Evolutionary conservation across 148 eudicot genomes (phyloP), one percentile per base, ranked within the genome.

Genomic region (Vaccinium darrowii): DNA sequence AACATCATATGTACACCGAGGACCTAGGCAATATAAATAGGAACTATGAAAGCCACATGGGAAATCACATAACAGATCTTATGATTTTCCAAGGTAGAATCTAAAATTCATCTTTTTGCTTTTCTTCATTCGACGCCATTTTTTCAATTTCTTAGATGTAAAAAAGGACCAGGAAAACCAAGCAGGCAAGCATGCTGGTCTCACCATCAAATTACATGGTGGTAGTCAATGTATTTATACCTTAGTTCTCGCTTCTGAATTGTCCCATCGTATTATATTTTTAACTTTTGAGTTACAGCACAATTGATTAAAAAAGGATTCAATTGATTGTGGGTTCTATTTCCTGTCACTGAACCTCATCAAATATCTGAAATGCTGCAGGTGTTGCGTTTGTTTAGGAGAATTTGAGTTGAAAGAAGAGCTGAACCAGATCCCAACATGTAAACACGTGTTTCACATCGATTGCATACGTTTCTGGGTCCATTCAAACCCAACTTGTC

Each of bases 341-440:
- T 47, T 47, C 3, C 79, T 1, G 52, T 36, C 1, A 19, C 23
- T 50, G 12, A 82, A 67, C 52, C 52, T 63, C 8, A 27, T 80
- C n/a, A 15, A 57, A 56, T 62, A 39, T 63, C 7, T 49, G 5
- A 81, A 25, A 18, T 47, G 14, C 50, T 39, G 25, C 87, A 95
- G 99, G 89, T 96, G 98, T 58, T 96, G 99, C 81, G 99, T 96
- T 73, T 96, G 99, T 84, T 87, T 96, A 90, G 99, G 99, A 79
- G 99, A 94, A 86, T 96, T 94, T 78, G 93, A 94, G 74, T 12
- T 69, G 89, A 88, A 92, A 62, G 94, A 94, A 83, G 93, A 93
- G 88, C 63, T 96, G 62, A 73, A 89, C 12, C 93, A 91, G 79
- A 85, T 94, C 19, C 88, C 93, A 18, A 84, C 86, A 16, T 94